Conservation (phyloP, 371 early-diverging fungal species). For the Apophysomyces ossiformis region DNA sequence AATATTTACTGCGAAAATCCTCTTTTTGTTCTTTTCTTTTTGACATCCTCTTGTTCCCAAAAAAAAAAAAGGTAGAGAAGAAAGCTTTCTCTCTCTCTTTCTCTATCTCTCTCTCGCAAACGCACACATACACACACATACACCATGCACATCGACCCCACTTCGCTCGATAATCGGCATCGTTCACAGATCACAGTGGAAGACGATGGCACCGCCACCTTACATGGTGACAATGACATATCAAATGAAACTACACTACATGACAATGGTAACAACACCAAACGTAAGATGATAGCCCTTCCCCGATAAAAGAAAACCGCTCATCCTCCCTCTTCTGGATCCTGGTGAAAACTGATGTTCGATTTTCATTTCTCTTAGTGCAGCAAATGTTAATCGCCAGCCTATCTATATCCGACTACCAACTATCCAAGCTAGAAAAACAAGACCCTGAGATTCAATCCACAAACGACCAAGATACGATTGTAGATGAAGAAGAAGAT, state of each 20-base stretch:
- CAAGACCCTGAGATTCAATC: neutral
- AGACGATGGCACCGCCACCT: neutral
- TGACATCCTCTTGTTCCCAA: neutral
- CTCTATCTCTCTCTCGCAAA: no score
- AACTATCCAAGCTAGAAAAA: neutral
- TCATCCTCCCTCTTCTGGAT: no score
- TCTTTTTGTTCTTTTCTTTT: neutral
- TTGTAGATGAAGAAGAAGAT: constrained; percentile 22
- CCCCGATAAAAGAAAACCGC: no score
- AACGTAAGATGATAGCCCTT: neutral
- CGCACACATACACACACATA: no score
- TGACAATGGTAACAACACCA: constrained; percentile 2
- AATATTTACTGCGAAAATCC: neutral
- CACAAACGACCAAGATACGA: neutral
- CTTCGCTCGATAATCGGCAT: neutral
- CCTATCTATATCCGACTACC: neutral
- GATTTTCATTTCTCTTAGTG: neutral
- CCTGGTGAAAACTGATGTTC: neutral
- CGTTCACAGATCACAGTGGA: neutral
- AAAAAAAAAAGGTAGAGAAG: neutral
- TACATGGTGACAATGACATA: constrained; percentile 1
- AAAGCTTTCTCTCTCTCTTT: neutral
- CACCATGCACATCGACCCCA: neutral
- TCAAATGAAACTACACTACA: neutral
- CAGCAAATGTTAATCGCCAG: neutral